phyloP scores from a whole-genome alignment of 169 alveolate genomes.

The Theileria annulata region DNA sequence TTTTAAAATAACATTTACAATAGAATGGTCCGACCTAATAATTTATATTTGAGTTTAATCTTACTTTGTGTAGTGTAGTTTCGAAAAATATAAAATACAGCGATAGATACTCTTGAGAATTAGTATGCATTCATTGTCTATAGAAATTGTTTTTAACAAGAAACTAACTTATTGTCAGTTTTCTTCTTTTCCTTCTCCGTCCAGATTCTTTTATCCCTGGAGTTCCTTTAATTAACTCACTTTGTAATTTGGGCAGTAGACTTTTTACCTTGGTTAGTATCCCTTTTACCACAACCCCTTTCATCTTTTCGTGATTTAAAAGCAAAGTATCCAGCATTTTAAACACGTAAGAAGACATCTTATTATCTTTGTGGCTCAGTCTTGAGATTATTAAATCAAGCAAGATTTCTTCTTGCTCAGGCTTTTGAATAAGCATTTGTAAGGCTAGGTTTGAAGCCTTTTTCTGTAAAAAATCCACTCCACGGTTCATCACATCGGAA shows the following conservation, averaged over 20 bases:
- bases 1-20: conserved; percentile 36
- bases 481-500: conserved; percentile 52
- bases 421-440: conserved; percentile 61
- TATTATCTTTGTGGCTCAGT: conserved; percentile 16
- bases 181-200: conserved; percentile 18
- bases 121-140: conserved; percentile 12
- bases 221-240: conserved; percentile 4
- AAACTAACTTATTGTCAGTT: not conserved
- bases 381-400: conserved; percentile 33
- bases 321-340: conserved; percentile 41
- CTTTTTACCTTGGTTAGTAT: conserved; percentile 10
- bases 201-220: not conserved
- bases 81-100: conserved; percentile 39
- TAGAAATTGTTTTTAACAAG: not conserved
- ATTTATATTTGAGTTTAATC: not conserved
- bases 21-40: conserved; percentile 26
- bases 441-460: conserved; percentile 34
- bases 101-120: conserved; percentile 39
- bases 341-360: conserved; percentile 49
- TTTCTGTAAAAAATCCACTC: conserved; percentile 42
- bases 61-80: conserved; percentile 45
- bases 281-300: conserved; percentile 40
- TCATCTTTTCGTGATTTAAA: conserved; percentile 49
- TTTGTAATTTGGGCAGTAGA: not conserved
- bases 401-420: conserved; percentile 62